Base-by-base conservation (phyloP, 768 basidiomycete genomes). In the Termitomyces sp. region DNA sequence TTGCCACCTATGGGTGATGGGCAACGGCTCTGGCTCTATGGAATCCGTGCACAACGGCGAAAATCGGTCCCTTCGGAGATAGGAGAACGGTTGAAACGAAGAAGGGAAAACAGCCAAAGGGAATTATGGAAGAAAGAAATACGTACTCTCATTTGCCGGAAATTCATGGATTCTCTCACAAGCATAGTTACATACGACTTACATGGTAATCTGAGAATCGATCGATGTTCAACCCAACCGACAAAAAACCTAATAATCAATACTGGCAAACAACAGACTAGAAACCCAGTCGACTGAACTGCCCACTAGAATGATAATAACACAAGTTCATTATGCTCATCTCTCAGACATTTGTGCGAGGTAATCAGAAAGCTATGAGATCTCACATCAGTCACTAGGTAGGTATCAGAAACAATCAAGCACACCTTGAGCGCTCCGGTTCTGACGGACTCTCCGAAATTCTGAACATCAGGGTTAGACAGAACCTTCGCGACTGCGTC, bases 391-490 rank as follows among this genome's bases (percentile, higher is more conserved):
- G 53, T 59, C 20, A 36, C 4, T 13, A 20, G 8, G 35, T 49
- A 24, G 28, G 28, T 45, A 16, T 59, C n/a, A 56, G 56, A 61
- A 35, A 24, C 24, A 59, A 24, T 22, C 40, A 49, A 52, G 60
- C 65, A 36, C 56, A 93, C 90, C 85, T 93, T 95, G 65, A 96
- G 74, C 16, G 92, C 94, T 0, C 92, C 91, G 7, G 81, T 76
- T 65, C 94, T 76, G 55, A 96, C 85, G 59, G 79, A 91, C 67
- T 94, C 92, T 1, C 85, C 89, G 16, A 89, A 80, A 66, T 89
- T 91, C 78, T 94, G 93, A 33, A 95, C 91, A 66, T 96, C 93
- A 0, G 91, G 91, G 67, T 94, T 94, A 1, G 90, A 79, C 68
- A 97, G 75, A 28, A 96, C 84, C 65, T 84, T 82, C 12, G 84